Percentiles rank a stretch among this genome's conserved stretches.
These are phyloP conservation scores for Arthrobotrys sinensis DNA, from an alignment of 2,329 filamentous ascomycete species.

Conservation along the genomic window DNA sequence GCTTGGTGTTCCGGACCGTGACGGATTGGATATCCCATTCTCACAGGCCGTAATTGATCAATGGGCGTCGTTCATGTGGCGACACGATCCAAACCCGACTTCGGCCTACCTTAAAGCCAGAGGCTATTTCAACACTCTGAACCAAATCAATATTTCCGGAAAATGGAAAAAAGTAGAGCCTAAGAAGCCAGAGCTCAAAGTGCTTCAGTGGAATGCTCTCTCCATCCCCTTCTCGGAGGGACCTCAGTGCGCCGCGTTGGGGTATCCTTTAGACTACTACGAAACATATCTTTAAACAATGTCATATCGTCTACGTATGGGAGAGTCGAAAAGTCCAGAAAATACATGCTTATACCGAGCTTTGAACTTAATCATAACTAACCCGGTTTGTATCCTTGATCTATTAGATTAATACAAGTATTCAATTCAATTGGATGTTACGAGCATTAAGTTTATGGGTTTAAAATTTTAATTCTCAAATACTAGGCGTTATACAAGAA, in stretches of 20 bases:
- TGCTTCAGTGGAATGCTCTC: slow-evolving; percentile 40
- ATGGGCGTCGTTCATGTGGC: slow-evolving; percentile 66
- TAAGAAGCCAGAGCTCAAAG: slow-evolving; percentile 29
- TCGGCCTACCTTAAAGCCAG: slow-evolving; percentile 65
- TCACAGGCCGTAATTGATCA: slow-evolving; percentile 66
- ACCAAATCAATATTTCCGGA: slow-evolving; percentile 64
- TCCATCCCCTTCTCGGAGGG: slow-evolving; percentile 26
- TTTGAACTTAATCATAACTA: too few species aligned
- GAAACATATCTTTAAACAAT: slow-evolving; percentile 20
- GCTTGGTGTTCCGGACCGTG: slow-evolving; percentile 66
- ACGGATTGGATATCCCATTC: slow-evolving; percentile 67
- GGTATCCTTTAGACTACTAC: slow-evolving; percentile 26
- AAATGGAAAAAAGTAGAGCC: slow-evolving; percentile 64
- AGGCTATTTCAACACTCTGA: slow-evolving; percentile 65
- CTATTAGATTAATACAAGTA: too few species aligned
- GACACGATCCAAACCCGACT: slow-evolving; percentile 66
- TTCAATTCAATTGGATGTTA: too few species aligned
- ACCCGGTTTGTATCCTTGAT: too few species aligned
- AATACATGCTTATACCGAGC: too few species aligned
- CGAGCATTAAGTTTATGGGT: too few species aligned
- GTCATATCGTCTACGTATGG: too few species aligned
- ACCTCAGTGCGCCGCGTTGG: slow-evolving; percentile 34
- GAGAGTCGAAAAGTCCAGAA: too few species aligned
- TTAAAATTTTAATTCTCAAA: too few species aligned
- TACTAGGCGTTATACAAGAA: too few species aligned